A percentile compares a stretch with the other conserved stretches of the same genome.
These are phyloP conservation scores for Pythium folliculosum DNA, from an alignment of 352 stramenopile species.

Conservation along the genomic window DNA sequence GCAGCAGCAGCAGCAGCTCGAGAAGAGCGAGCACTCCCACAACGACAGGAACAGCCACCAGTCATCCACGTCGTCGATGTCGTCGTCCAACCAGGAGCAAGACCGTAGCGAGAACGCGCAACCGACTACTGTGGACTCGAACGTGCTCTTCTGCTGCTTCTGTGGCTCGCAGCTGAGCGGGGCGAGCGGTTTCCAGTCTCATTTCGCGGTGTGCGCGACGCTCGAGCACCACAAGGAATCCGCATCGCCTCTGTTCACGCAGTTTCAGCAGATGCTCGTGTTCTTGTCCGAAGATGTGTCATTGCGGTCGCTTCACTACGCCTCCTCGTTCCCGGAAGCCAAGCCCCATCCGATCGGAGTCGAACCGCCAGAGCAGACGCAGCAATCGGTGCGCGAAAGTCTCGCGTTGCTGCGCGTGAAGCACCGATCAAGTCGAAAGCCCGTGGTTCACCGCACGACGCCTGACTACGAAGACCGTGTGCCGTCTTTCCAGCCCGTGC, in stretches of 20 bases:
- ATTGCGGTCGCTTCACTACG: conserved; percentile 71
- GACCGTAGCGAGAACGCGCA: not conserved
- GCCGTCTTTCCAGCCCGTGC: conserved; percentile 8
- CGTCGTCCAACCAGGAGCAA: conserved; percentile 12
- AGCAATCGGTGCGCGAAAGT: conserved; percentile 28
- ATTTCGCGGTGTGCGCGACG: conserved; percentile 56
- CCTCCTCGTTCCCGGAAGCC: conserved; percentile 58
- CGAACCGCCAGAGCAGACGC: not conserved
- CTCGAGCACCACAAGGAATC: conserved; percentile 55
- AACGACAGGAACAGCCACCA: conserved; percentile 2
- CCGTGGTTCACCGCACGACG: conserved; percentile 13
- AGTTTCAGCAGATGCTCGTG: conserved; percentile 65
- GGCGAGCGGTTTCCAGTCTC: conserved; percentile 34
- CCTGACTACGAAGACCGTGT: conserved; percentile 2
- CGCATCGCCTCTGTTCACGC: conserved; percentile 54
- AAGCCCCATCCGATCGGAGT: conserved; percentile 31
- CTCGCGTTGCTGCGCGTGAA: conserved; percentile 28
- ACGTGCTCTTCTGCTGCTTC: conserved; percentile 76
- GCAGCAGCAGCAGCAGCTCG: not conserved
- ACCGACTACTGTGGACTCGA: conserved; percentile 1
- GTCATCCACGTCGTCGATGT: conserved; percentile 25
- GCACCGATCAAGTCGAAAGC: conserved; percentile 23
- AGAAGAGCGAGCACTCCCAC: not conserved
- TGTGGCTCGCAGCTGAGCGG: conserved; percentile 53
- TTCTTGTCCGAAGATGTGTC: conserved; percentile 68